Base-by-base conservation (phyloP, 202 grass and related monocot genomes). In the Bolboschoenoplectus hybrid region DNA sequence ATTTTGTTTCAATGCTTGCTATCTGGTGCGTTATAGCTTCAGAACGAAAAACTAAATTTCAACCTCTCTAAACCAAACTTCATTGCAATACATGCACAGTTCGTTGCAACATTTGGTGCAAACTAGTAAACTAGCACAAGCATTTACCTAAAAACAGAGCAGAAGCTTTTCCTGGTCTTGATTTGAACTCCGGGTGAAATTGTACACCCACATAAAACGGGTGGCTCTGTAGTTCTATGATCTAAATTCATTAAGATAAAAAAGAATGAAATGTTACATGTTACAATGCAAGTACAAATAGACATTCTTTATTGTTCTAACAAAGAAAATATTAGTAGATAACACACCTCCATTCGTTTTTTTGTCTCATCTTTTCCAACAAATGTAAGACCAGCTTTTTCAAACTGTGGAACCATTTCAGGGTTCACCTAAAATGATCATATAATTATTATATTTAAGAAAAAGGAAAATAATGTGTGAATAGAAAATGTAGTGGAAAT, bases 171-270 rank as follows among this genome's bases (percentile, higher is more conserved):
- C 92, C 92, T 39, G 93, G 97, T 86, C 93, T 94, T 43, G 97
- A 99, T 90, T 99, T 99, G 73, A 91, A 99, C 87, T 98, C 97
- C 34, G 97, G 97, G 81, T 98, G 97, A 86, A 98, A 98, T 74
- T 98, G 97, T 80, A 82, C 88, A 47, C 93, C 93, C 6, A 97
- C 67, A 61, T 91, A 99, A 83, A 89, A 99, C 51, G 90, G 92
- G 81, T 99, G 97, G 84, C 38, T 80, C 45, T 88, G 90, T 47
- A 99, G 81, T 84, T 99, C 97, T 81, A 99, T 89, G 51, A 99
- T 94, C 97, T 99, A 79, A 56, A 91, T 75, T 39, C 41, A 89
- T 79, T 77, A 82, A 82, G 64, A 69, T 4, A 93, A 38, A 47
- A 46, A 65, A 60, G 2, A 52, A 57, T 3, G 13, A 8, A 13